phyloP scores from a whole-genome alignment of 768 basidiomycete species.

The Paxillus involutus region DNA sequence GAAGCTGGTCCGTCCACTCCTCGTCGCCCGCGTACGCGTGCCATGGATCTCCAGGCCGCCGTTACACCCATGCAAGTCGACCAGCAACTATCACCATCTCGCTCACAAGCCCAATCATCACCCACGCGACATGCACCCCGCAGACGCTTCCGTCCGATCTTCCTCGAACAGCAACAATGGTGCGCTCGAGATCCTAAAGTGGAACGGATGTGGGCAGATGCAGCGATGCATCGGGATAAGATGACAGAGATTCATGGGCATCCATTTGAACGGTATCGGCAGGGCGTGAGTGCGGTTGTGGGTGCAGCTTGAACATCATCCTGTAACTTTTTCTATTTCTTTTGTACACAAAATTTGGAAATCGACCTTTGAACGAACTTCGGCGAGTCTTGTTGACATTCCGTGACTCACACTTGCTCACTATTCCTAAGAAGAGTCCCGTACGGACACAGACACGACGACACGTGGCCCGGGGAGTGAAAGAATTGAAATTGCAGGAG shows the following conservation, averaged over 20 bases:
- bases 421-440: no score
- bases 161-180: slow-evolving; percentile 53
- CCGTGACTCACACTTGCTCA: no score
- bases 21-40: slow-evolving; percentile 12
- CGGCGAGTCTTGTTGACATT: no score
- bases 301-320: background rate
- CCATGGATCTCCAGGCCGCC: slow-evolving; percentile 3
- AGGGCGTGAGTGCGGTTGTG: background rate
- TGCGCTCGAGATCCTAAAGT: slow-evolving; percentile 38
- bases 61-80: slow-evolving; percentile 13
- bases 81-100: slow-evolving; percentile 24
- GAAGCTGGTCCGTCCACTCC: slow-evolving; percentile 26
- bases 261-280: slow-evolving; percentile 11
- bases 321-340: no score
- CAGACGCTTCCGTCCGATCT: slow-evolving; percentile 48
- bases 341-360: no score
- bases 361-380: no score
- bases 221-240: slow-evolving; percentile 7
- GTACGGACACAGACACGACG: no score
- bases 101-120: slow-evolving; percentile 9
- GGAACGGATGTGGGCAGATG: slow-evolving; percentile 26
- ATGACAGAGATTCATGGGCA: slow-evolving; percentile 13
- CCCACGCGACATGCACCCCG: slow-evolving; percentile 17
- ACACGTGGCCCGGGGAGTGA: no score
- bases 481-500: no score